Conservation (phyloP, 306 rosid species). For the Morella rubra region DNA sequence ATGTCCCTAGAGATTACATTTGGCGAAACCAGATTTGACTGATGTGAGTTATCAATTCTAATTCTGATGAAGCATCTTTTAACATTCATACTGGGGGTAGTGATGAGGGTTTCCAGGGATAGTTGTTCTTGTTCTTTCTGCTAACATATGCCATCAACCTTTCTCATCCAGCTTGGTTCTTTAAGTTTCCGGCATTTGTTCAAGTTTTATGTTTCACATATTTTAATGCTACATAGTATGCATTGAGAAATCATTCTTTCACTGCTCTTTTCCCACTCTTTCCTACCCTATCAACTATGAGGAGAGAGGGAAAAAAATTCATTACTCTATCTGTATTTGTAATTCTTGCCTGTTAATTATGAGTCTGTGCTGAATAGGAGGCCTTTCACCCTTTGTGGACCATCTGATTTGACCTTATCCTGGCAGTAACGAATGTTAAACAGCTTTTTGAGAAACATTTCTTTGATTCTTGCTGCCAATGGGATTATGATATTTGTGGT, state of each 20-base stretch:
- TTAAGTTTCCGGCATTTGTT: not conserved
- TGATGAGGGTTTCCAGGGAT: not conserved
- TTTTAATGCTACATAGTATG: constrained; percentile 5
- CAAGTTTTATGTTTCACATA: not conserved
- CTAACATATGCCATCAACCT: not conserved
- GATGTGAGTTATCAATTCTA: not conserved
- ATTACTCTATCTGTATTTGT: not conserved
- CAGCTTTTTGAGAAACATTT: not conserved
- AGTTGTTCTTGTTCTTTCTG: not conserved
- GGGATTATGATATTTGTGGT: not conserved
- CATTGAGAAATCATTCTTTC: not conserved
- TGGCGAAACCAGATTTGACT: not conserved
- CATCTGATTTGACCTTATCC: not conserved
- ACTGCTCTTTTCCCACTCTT: not conserved
- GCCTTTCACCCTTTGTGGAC: not conserved
- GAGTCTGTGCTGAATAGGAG: not conserved
- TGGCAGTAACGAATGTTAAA: not conserved
- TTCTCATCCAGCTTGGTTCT: not conserved
- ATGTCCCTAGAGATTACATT: not conserved
- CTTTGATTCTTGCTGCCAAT: not conserved
- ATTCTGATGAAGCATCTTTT: not conserved
- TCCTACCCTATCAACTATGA: not conserved
- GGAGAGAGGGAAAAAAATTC: not conserved
- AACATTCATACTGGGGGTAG: not conserved
- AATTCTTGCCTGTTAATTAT: not conserved